Percentiles rank a stretch among this genome's conserved stretches.
These are phyloP conservation scores for Veloporphyrellus conicus DNA, from an alignment of 1,284 basidiomycete genomes.

Conservation along the genomic window DNA sequence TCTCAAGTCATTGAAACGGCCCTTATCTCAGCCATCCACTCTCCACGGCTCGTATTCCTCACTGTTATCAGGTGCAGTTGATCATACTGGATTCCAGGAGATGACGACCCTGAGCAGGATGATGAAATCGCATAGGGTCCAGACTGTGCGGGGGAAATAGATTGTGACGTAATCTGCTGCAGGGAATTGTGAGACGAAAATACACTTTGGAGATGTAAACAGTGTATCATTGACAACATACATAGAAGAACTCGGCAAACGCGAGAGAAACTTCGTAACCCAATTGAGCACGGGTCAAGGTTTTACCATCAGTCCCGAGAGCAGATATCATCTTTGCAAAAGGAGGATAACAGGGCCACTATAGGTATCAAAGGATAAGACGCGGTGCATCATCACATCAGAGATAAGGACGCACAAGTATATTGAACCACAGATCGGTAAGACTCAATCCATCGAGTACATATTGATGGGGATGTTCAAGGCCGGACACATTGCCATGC, in stretches of 20 bases:
- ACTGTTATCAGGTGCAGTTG: constrained; percentile 26
- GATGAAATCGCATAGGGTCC: constrained; percentile 24
- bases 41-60: constrained; percentile 27
- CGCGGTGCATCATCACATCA: neutral
- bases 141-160: constrained; percentile 8
- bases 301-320: constrained; percentile 17
- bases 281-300: constrained; percentile 21
- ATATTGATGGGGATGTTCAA: constrained; percentile 19
- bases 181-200: constrained; percentile 6
- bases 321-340: constrained; percentile 27
- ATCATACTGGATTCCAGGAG: constrained; percentile 22
- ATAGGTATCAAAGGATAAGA: neutral
- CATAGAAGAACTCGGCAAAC: constrained; percentile 30
- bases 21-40: constrained; percentile 27
- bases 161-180: constrained; percentile 20
- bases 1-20: constrained; percentile 19
- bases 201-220: neutral
- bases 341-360: constrained; percentile 30
- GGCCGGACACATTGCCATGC: constrained; percentile 15
- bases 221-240: constrained; percentile 17
- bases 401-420: constrained; percentile 20
- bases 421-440: constrained; percentile 18
- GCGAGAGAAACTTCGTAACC: constrained; percentile 31
- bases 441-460: constrained; percentile 24
- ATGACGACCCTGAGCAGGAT: constrained; percentile 6